Base-by-base conservation (phyloP, 2,329 filamentous ascomycete genomes). In the Claviceps sp. region DNA sequence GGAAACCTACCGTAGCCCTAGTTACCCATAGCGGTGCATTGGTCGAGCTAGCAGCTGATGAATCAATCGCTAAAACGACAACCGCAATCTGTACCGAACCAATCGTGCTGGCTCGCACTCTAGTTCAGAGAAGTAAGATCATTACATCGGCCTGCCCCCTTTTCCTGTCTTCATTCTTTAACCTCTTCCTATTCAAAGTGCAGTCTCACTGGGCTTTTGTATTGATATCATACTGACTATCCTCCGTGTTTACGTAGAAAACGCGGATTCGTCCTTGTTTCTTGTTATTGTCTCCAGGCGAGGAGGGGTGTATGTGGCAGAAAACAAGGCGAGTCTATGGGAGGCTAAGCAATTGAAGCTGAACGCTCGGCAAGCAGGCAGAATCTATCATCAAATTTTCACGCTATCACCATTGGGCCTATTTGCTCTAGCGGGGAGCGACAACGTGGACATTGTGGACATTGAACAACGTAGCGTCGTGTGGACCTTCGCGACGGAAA, bases 1-100 rank as follows among this genome's bases (percentile, higher is more conserved):
- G 62, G 1, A 62, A 70, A 1, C 72, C 74, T 1, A 70, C 72
- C 11, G 64, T 88, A 1, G 62, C 87, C 8, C 62, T 88, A 7
- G 73, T 88, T 5, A 79, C 78, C 38, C 74, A 78, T 16, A 81
- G 84, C 50, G 86, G 85, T 0, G 71, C 73, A 3, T 68, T 88
- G 60, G 74, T 73, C 0, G 81, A 85, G 59, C 65, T 84, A 11
- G 43, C 52, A 22, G 52, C 54, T 26, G 70, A 72, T 48, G 66
- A 77, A 16, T 73, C 72, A 16, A 67, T 64, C 4, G 65, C 60
- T 24, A 50, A 24, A 18, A 56, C 57, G 37, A 72, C 74, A 30
- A 71, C 74, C 52, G 60, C 63, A 16, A 71, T 84, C 37, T 80
- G 76, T 59, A 72, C 71, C 30, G 76, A 71, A 50, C 70, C 74